These are phyloP conservation scores for Spizellomyces punctatus DNA, from an alignment of 192 early-diverging fungal species.

Conservation along the genomic window DNA sequence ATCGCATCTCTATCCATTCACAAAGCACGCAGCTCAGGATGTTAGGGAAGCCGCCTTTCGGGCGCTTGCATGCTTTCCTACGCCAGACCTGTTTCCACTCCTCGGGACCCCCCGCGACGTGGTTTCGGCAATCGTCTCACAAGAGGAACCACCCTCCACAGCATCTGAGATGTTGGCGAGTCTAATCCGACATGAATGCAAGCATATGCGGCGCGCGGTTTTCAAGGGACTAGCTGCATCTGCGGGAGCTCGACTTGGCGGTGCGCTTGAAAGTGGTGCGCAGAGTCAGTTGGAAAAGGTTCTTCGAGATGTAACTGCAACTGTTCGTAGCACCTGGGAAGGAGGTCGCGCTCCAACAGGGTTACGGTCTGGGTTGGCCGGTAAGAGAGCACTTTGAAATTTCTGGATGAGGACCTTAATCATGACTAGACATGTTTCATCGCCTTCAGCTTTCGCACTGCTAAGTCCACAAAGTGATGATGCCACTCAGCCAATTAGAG, in stretches of 20 bases:
- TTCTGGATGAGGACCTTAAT: too few species aligned
- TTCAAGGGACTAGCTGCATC: constrained; percentile 33
- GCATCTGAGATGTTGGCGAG: constrained; percentile 3
- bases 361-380: constrained; percentile 21
- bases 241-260: constrained; percentile 11
- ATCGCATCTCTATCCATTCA: constrained; percentile 12
- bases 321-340: constrained; percentile 18
- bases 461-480: too few species aligned
- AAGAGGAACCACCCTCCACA: not conserved
- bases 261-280: not conserved
- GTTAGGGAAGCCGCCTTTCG: constrained; percentile 11
- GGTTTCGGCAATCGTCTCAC: constrained; percentile 2
- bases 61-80: constrained; percentile 16
- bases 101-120: constrained; percentile 17
- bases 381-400: not conserved
- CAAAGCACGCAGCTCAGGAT: not conserved
- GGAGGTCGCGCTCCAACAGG: constrained; percentile 24
- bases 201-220: constrained; percentile 31
- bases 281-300: not conserved
- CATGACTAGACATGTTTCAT: too few species aligned
- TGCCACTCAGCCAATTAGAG: not conserved
- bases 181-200: constrained; percentile 35
- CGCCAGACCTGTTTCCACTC: constrained; percentile 28
- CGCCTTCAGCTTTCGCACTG: too few species aligned
- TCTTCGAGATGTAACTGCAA: not conserved